A percentile compares a stretch with the other conserved stretches of the same genome.
phyloP scores from a whole-genome alignment of 83 land plant genomes.

The Isoetes engelmannii region DNA sequence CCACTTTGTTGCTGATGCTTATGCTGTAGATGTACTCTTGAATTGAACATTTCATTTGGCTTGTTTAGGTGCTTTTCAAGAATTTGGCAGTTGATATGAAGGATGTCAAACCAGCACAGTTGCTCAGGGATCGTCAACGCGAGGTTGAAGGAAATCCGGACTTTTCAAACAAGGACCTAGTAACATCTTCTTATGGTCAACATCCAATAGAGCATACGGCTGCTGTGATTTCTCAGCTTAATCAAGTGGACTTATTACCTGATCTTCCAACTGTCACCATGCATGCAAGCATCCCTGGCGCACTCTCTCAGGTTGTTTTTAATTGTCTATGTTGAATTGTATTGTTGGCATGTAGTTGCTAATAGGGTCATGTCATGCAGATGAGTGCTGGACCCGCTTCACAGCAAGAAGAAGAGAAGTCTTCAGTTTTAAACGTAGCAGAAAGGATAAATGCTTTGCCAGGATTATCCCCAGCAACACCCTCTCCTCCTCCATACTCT shows the following conservation, averaged over 20 bases:
- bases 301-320: conserved; percentile 12
- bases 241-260: conserved; percentile 4
- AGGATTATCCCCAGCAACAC: conserved; percentile 46
- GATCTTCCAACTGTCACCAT: conserved; percentile 1
- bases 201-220: conserved; percentile 14
- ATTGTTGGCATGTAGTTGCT: conserved; percentile 1
- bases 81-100: conserved; percentile 88
- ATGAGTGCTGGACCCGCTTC: conserved; percentile 22
- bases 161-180: conserved; percentile 82
- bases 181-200: conserved; percentile 38
- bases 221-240: conserved; percentile 5
- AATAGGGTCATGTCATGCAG: conserved; percentile 22
- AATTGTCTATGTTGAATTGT: not conserved
- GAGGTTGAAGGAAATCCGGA: conserved; percentile 93
- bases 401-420: conserved; percentile 64
- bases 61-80: conserved; percentile 79
- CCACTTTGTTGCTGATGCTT: not conserved
- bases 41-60: not conserved
- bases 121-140: conserved; percentile 63
- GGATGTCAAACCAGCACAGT: conserved; percentile 74
- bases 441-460: conserved; percentile 53
- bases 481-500: conserved; percentile 44
- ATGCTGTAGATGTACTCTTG: not conserved
- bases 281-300: not conserved
- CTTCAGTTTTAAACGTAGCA: conserved; percentile 35